Conservation (phyloP, 108 stramenopile species). For the Pseudonitzschia delicatissima region DNA sequence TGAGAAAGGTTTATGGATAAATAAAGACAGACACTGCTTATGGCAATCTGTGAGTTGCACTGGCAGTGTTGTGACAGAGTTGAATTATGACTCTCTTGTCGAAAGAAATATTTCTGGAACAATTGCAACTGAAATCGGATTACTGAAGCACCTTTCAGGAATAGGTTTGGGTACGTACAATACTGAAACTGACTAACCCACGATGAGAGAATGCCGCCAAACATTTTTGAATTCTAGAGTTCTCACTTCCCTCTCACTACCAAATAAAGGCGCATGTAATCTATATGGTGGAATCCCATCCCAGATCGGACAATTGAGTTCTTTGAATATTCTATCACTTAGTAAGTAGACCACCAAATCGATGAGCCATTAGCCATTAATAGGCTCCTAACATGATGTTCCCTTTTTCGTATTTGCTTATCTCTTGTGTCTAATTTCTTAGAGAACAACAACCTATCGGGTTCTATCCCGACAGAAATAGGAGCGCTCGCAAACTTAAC, state of each 20-base stretch:
- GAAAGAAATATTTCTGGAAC: background rate
- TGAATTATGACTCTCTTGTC: background rate
- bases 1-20: background rate
- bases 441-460: too few species aligned
- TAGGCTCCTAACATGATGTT: background rate
- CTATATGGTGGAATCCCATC: background rate
- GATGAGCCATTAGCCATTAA: background rate
- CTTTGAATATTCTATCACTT: background rate
- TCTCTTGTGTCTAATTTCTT: background rate
- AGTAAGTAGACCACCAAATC: background rate
- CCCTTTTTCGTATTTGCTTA: background rate
- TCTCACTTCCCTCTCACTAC: background rate
- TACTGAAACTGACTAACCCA: background rate
- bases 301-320: background rate
- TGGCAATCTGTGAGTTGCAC: background rate
- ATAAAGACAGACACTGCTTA: background rate
- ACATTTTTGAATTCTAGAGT: background rate
- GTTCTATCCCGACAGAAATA: too few species aligned
- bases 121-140: constrained; percentile 1
- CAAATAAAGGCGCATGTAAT: background rate
- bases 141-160: background rate
- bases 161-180: background rate
- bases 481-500: too few species aligned
- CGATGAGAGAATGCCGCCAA: background rate
- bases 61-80: background rate